phyloP scores from a whole-genome alignment of 768 basidiomycete species.

The Cantharellus cinnabarinus region DNA sequence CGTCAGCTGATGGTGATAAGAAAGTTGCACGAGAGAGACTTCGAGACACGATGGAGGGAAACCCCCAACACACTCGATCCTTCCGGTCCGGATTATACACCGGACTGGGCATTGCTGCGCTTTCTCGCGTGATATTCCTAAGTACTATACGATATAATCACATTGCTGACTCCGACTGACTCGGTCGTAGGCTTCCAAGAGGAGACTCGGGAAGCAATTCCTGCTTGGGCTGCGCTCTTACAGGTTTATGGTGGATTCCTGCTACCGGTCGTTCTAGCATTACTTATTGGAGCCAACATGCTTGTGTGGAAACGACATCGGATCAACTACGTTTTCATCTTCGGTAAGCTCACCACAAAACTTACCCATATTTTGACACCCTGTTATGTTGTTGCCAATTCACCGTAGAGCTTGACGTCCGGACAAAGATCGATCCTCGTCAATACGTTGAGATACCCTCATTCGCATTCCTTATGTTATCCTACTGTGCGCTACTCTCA shows the following conservation, averaged over 20 bases:
- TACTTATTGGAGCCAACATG: slow-evolving; percentile 70
- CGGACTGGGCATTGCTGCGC: slow-evolving; percentile 50
- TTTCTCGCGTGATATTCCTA: slow-evolving; percentile 39
- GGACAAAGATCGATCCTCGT: slow-evolving; percentile 53
- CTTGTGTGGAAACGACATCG: slow-evolving; percentile 50
- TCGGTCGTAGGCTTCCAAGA: slow-evolving; percentile 30
- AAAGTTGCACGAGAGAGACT: slow-evolving; percentile 57
- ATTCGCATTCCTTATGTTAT: slow-evolving; percentile 53
- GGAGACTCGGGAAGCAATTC: slow-evolving; percentile 31
- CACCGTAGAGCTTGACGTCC: slow-evolving; percentile 40
- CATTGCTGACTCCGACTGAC: neutral
- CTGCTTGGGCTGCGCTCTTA: slow-evolving; percentile 53
- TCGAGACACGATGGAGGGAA: slow-evolving; percentile 29
- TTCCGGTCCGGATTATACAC: slow-evolving; percentile 55
- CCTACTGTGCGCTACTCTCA: slow-evolving; percentile 70
- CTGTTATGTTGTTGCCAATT: neutral
- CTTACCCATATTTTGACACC: neutral
- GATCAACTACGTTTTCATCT: slow-evolving; percentile 90
- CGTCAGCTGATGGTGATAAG: slow-evolving; percentile 43
- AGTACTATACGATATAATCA: slow-evolving; percentile 23
- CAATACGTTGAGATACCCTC: slow-evolving; percentile 71
- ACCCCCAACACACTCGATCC: slow-evolving; percentile 46
- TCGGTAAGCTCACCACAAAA: slow-evolving; percentile 28
- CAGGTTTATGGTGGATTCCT: slow-evolving; percentile 57
- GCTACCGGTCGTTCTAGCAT: slow-evolving; percentile 51